Base-by-base conservation (phyloP, 257 asterid species). In the Cordia subcordata region DNA sequence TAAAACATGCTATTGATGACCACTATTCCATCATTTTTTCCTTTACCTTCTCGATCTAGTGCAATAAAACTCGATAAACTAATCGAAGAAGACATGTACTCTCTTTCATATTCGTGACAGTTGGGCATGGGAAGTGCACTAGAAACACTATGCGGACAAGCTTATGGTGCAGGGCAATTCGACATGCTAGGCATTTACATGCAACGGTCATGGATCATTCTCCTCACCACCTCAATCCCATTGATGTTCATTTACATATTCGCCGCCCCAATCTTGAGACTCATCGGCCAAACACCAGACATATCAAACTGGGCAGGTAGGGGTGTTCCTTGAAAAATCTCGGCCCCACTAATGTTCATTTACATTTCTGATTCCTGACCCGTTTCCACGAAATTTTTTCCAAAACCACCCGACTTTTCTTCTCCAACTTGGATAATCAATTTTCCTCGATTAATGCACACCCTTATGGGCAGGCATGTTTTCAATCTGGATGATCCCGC, bases 401-500 rank as follows among this genome's bases (percentile, higher is more conserved):
- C n/a, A n/a, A n/a, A n/a, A n/a, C n/a, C n/a, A n/a, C n/a, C n/a
- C n/a, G n/a, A 22, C 38, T 13, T 14, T 38, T 17, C 6, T 12
- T 13, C n/a, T 5, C 21, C 20, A 42, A 58, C 19, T n/a, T n/a
- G n/a, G n/a, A n/a, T n/a, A n/a, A n/a, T n/a, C n/a, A n/a, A n/a
- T n/a, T n/a, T n/a, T n/a, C n/a, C n/a, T n/a, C n/a, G n/a, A n/a
- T n/a, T n/a, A n/a, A n/a, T n/a, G n/a, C n/a, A n/a, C n/a, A n/a
- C n/a, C n/a, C n/a, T n/a, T n/a, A 0, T 63, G 35, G 53, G 75
- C 85, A 4, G 91, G 85, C 10, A 70, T 10, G 0, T 75, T 77
- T 14, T 65, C 88, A 0, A 8, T 77, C 9, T 85, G 85, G 86
- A 85, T 85, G 89, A 82, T 85, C 45, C 94, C 94, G 0, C 89